Evolutionary conservation across 1,284 basidiomycete genomes (phyloP).

Genomic region (Puccinia triticina): DNA sequence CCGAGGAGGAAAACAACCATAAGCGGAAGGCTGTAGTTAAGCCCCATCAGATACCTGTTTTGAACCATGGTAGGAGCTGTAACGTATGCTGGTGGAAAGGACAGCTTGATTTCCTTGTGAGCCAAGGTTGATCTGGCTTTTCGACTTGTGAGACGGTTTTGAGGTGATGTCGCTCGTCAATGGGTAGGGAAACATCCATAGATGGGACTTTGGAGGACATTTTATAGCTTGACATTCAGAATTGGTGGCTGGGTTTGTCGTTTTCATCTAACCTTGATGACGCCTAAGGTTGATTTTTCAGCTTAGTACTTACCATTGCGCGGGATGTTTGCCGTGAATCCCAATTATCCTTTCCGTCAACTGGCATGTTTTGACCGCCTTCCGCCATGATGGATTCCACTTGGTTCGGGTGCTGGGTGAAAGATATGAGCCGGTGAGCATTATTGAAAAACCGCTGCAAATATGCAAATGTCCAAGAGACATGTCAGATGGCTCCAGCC

Average conservation of each 20-base stretch:
- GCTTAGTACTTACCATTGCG: background rate
- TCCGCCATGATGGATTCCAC: too few species aligned
- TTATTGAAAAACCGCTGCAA: too few species aligned
- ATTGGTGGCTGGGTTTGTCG: background rate
- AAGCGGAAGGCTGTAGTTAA: background rate
- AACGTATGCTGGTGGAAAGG: too few species aligned
- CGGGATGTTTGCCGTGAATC: background rate
- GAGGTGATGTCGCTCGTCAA: background rate
- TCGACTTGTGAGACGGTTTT: background rate
- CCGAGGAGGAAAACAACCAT: conserved; percentile 4
- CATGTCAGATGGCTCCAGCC: too few species aligned
- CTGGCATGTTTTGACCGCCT: background rate
- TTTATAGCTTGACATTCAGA: background rate
- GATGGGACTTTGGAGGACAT: background rate
- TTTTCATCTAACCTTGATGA: background rate
- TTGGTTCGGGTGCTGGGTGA: too few species aligned
- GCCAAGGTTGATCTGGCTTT: background rate
- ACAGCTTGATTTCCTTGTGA: too few species aligned
- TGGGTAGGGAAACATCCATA: background rate
- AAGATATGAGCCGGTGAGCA: too few species aligned
- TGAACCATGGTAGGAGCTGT: background rate
- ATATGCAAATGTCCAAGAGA: too few species aligned
- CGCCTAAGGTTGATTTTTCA: background rate
- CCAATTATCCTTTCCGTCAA: background rate
- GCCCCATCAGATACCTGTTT: background rate